phyloP scores from a whole-genome alignment of 2,329 filamentous ascomycete species.

The Epichloe sp. region DNA sequence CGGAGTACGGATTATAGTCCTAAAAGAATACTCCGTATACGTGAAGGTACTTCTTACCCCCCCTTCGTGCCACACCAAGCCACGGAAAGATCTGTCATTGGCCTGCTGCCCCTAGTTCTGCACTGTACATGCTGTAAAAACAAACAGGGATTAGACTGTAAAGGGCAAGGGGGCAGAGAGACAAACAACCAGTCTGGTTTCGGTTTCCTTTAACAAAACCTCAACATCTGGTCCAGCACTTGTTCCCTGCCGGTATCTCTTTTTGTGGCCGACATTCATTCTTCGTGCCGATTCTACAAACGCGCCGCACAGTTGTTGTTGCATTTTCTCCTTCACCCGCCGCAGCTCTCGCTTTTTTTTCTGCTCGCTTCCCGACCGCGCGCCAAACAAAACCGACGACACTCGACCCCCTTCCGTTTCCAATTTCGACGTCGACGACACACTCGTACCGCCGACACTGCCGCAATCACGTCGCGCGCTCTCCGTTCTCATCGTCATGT shows the following conservation, averaged over 20 bases:
- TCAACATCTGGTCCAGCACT: neutral
- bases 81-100: no score
- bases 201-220: neutral
- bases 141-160: no score
- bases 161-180: no score
- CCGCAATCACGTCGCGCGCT: neutral
- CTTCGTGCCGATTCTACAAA: neutral
- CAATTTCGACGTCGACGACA: neutral
- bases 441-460: neutral
- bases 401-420: neutral
- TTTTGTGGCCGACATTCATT: neutral
- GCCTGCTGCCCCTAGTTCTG: no score
- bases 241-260: neutral
- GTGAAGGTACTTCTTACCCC: no score
- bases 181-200: no score
- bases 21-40: no score
- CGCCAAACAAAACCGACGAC: neutral
- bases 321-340: no score
- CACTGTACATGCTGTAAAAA: no score
- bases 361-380: neutral
- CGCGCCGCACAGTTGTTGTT: neutral
- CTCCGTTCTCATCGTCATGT: conserved; percentile 10
- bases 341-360: neutral
- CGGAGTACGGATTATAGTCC: no score
- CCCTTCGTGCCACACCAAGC: no score